Percentiles rank a stretch among this genome's conserved stretches.
Evolutionary conservation across 2,329 filamentous ascomycete species (phyloP).

Genomic region (Hymenoscyphus scutula): DNA sequence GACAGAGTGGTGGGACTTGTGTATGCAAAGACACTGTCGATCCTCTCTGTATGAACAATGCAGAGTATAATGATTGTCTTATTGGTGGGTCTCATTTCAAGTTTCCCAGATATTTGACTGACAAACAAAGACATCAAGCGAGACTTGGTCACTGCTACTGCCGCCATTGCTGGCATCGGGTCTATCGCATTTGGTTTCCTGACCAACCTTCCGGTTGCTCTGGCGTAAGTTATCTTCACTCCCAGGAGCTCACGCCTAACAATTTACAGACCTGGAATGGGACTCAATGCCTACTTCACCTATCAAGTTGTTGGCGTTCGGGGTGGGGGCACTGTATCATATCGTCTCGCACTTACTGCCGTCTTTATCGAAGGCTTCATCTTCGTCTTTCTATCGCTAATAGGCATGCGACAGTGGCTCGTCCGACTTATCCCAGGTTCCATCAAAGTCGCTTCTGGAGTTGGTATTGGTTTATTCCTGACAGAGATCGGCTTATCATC

Average conservation of each 20-base stretch:
- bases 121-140: constrained; percentile 57
- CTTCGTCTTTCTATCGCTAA: constrained; percentile 61
- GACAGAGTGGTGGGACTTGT: constrained; percentile 75
- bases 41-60: constrained; percentile 31
- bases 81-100: constrained; percentile 30
- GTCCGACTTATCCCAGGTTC: constrained; percentile 63
- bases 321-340: constrained; percentile 55
- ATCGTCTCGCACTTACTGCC: constrained; percentile 59
- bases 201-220: constrained; percentile 75
- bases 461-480: constrained; percentile 63
- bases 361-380: constrained; percentile 65
- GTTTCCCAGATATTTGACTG: constrained; percentile 2
- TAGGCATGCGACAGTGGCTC: constrained; percentile 72
- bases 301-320: constrained; percentile 65
- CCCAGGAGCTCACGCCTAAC: constrained; percentile 5
- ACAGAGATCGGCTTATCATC: constrained; percentile 70
- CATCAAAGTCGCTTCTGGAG: constrained; percentile 63
- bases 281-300: constrained; percentile 65
- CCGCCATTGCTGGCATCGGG: constrained; percentile 73
- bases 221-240: constrained; percentile 57
- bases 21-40: constrained; percentile 47
- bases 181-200: constrained; percentile 76
- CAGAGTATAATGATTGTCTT: constrained; percentile 44
- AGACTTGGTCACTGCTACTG: constrained; percentile 79
- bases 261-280: constrained; percentile 58